Conservation (phyloP, 2,329 filamentous ascomycete genomes). For the Fusarium begoniae region DNA sequence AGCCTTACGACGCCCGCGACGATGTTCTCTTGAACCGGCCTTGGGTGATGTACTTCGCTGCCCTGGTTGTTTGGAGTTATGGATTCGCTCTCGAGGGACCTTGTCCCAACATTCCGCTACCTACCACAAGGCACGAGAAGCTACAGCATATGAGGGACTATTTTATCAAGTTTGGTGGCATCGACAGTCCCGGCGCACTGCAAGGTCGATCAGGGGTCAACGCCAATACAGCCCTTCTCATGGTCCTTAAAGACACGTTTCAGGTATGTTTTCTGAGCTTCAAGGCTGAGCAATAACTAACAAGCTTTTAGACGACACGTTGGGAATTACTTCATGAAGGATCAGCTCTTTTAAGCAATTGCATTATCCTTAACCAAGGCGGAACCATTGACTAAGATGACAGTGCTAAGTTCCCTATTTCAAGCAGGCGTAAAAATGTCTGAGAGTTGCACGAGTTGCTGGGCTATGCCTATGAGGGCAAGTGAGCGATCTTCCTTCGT, state of each 20-base stretch:
- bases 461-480: background rate
- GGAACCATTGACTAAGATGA: conserved; percentile 37
- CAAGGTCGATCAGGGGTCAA: conserved; percentile 80
- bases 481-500: background rate
- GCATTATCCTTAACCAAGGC: conserved; percentile 63
- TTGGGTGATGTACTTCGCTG: conserved; percentile 95
- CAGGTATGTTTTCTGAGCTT: conserved; percentile 30
- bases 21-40: conserved; percentile 91
- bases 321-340: conserved; percentile 96
- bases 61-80: conserved; percentile 94
- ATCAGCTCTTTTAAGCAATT: conserved; percentile 80
- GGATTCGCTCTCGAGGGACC: conserved; percentile 90
- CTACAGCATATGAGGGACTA: conserved; percentile 82
- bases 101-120: conserved; percentile 61
- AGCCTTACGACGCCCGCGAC: conserved; percentile 81
- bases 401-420: background rate
- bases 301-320: conserved; percentile 66
- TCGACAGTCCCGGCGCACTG: conserved; percentile 80
- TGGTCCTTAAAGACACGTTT: conserved; percentile 85
- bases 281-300: background rate
- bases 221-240: conserved; percentile 80
- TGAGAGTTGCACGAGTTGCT: background rate
- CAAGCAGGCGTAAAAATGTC: background rate
- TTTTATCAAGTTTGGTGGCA: conserved; percentile 75
- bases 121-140: conserved; percentile 70